phyloP scores from a whole-genome alignment of 495 filamentous ascomycete genomes.

The Daldinia vernicosa region DNA sequence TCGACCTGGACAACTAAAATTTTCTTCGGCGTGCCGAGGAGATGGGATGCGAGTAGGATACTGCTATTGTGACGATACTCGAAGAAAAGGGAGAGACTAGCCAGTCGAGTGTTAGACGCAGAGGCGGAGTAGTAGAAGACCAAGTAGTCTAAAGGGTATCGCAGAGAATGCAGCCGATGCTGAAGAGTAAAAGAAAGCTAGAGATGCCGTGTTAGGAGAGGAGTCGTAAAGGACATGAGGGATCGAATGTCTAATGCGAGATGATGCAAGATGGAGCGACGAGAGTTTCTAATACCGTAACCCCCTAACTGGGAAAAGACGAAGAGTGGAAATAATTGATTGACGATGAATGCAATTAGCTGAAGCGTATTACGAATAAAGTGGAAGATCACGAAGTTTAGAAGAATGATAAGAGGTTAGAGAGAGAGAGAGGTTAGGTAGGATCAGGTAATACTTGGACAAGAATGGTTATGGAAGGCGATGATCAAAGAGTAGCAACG shows the following conservation, averaged over 20 bases:
- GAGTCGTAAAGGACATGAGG: conserved; percentile 19
- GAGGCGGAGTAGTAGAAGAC: background rate
- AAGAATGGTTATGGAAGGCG: conserved; percentile 36
- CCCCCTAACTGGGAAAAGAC: conserved; percentile 3
- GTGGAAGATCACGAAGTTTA: conserved; percentile 24
- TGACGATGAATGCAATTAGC: conserved; percentile 38
- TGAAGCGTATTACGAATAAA: conserved; percentile 39
- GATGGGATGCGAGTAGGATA: conserved; percentile 9
- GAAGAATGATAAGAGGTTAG: conserved; percentile 10
- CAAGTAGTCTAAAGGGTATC: conserved; percentile 35
- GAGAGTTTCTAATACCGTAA: conserved; percentile 23
- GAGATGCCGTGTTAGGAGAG: conserved; percentile 37
- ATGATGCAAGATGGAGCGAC: conserved; percentile 16
- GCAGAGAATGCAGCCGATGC: conserved; percentile 31
- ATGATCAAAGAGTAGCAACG: conserved; percentile 31
- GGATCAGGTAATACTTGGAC: conserved; percentile 11
- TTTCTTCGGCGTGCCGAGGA: conserved; percentile 17
- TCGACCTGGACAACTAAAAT: background rate
- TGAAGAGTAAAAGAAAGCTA: conserved; percentile 30
- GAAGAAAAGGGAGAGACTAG: conserved; percentile 7
- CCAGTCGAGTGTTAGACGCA: conserved; percentile 11
- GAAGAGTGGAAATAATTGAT: conserved; percentile 17
- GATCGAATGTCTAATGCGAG: background rate
- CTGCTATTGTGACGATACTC: conserved; percentile 7
- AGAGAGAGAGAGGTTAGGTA: background rate